A percentile compares a stretch with the other conserved stretches of the same genome.
Conservation (phyloP, 2,329 filamentous ascomycete species). For the Aureobasidium leucospermi region DNA sequence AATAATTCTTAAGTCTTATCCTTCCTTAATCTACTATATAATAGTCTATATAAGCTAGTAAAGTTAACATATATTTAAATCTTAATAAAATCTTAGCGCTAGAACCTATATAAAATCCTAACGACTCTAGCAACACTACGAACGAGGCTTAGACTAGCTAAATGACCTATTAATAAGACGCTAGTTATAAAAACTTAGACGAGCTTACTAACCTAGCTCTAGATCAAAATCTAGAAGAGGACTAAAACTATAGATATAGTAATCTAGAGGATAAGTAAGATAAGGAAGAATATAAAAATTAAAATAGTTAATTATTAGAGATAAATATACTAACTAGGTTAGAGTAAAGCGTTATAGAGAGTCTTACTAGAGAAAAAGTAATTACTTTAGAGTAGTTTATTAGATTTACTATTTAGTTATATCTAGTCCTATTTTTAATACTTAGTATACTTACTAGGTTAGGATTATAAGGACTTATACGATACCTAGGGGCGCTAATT, state of each 20-base stretch:
- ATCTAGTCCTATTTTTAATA: constrained; percentile 77
- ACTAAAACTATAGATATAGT: constrained; percentile 11
- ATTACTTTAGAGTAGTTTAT: too few relatives aligned
- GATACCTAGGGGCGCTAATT: constrained; percentile 66
- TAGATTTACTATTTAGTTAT: constrained; percentile 56
- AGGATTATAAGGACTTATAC: constrained; percentile 66
- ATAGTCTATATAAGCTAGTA: neutral
- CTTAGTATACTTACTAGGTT: constrained; percentile 73
- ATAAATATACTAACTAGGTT: too few relatives aligned
- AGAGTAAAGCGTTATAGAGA: too few relatives aligned
- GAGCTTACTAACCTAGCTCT: constrained; percentile 18
- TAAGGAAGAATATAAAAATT: constrained; percentile 4
- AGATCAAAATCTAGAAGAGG: constrained; percentile 16
- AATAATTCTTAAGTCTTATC: too few relatives aligned
- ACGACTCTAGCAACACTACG: neutral
- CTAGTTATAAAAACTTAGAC: constrained; percentile 11
- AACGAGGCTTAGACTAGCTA: neutral
- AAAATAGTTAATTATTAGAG: too few relatives aligned
- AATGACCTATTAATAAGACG: neutral
- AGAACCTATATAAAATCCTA: neutral
- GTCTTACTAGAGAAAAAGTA: too few relatives aligned
- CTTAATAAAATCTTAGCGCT: neutral
- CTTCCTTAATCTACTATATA: too few relatives aligned
- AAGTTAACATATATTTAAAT: neutral
- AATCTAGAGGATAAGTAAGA: constrained; percentile 13